A percentile compares a stretch with the other conserved stretches of the same genome.
phyloP scores from a whole-genome alignment of 345 rosid species.

The Turnera subulata region DNA sequence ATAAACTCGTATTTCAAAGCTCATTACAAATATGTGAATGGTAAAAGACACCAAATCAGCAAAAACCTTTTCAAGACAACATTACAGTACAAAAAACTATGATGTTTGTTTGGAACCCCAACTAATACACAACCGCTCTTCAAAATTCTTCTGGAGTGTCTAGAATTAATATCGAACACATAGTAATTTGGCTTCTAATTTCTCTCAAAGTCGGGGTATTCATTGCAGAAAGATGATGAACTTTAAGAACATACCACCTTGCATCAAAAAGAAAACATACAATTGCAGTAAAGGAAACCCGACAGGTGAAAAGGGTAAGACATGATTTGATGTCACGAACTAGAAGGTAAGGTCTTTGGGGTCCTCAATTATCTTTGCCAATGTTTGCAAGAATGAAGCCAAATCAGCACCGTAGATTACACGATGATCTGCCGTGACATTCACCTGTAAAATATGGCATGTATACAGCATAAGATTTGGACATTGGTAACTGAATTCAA shows the following conservation, averaged over 20 bases:
- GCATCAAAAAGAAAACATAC: too few relatives aligned
- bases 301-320: slow-evolving; percentile 10
- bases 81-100: not conserved
- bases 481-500: not conserved
- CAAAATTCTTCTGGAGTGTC: slow-evolving; percentile 14
- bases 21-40: too few relatives aligned
- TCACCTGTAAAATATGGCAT: slow-evolving; percentile 51
- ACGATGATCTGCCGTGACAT: slow-evolving; percentile 90
- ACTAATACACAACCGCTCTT: not conserved
- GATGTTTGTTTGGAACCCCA: slow-evolving; percentile 6
- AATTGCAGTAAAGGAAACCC: slow-evolving; percentile 13
- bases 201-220: not conserved
- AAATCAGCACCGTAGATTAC: slow-evolving; percentile 94
- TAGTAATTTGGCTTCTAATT: slow-evolving; percentile 16
- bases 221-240: slow-evolving; percentile 16
- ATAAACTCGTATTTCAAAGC: too few relatives aligned
- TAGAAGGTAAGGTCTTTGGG: slow-evolving; percentile 84
- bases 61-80: too few relatives aligned
- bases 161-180: slow-evolving; percentile 3
- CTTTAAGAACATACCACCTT: slow-evolving; percentile 21
- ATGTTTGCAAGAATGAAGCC: slow-evolving; percentile 85
- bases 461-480: slow-evolving; percentile 6
- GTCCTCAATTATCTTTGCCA: slow-evolving; percentile 80
- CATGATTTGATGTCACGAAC: slow-evolving; percentile 3
- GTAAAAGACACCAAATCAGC: too few relatives aligned